Base-by-base conservation (phyloP, 2,329 filamentous ascomycete species). In the Peltaster fructicola region DNA sequence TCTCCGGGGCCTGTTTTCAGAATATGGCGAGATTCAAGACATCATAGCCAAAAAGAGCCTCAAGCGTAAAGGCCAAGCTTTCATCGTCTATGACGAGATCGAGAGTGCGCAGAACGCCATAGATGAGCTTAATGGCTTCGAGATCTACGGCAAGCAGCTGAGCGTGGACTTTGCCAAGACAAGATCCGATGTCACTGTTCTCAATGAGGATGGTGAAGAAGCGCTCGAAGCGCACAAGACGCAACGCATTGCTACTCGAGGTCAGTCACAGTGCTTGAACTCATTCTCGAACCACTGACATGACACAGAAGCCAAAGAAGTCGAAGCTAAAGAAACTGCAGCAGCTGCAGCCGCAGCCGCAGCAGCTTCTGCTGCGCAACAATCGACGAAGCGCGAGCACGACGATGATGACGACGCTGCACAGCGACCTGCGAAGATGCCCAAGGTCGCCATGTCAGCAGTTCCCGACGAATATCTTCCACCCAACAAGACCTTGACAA, bases 381-480 rank as follows among this genome's bases (percentile, higher is more conserved):
- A 27, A 28, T 48, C 37, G 7, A 32, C 30, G 7, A 46, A 29
- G 40, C 51, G 25, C 61, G 68, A 30, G 62, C 73, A 4, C 51
- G 63, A 32, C 81, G 82, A 58, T 6, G 29, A 17, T 5, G 20
- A 21, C 8, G 13, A 24, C n/a, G 30, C 42, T 12, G 44, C 56
- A n/a, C 68, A 75, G 23, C 43, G 44, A 8, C 69, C 75, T 0
- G 57, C 67, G 27, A 85, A 85, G 58, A 63, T 73, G 9, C 63
- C 67, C 56, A 90, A 90, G 50, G 30, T 38, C 5, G 68, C 78
- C 4, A 70, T 68, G 30, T 64, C 70, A 5, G 61, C 69, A 8
- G 73, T 95, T 10, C 82, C 84, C n/a, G 88, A 95, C 65, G 88
- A 98, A 55, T 95, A 92, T 52, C 68, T 95, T 4, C 85, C 85